Evolutionary conservation across 176 grass and related monocot species (phyloP).

Genomic region (Oryza meridionalis): DNA sequence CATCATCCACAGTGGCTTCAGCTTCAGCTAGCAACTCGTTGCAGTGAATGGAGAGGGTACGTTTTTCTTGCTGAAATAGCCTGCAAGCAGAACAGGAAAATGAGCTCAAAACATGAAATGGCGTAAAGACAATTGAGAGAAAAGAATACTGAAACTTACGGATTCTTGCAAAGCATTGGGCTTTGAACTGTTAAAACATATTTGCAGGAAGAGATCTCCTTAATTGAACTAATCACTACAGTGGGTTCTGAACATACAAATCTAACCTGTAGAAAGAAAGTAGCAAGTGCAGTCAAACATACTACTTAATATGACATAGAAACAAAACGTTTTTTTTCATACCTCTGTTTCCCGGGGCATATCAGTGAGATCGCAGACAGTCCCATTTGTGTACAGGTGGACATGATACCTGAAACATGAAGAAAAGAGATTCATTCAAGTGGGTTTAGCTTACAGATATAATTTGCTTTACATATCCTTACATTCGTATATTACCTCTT

Average conservation of each 20-base stretch:
- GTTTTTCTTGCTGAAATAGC: slow-evolving; percentile 87
- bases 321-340: background rate
- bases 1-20: slow-evolving; percentile 38
- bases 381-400: slow-evolving; percentile 87
- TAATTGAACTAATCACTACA: slow-evolving; percentile 82
- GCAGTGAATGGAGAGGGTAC: slow-evolving; percentile 73
- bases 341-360: slow-evolving; percentile 86
- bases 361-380: slow-evolving; percentile 84
- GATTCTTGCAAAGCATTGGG: slow-evolving; percentile 94
- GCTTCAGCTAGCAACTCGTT: slow-evolving; percentile 54
- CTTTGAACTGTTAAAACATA: slow-evolving; percentile 80
- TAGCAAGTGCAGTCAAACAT: slow-evolving; percentile 1
- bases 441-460: background rate
- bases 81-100: slow-evolving; percentile 34
- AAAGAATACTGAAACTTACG: slow-evolving; percentile 52
- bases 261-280: slow-evolving; percentile 66
- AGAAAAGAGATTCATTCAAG: slow-evolving; percentile 21
- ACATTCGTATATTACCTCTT: slow-evolving; percentile 57
- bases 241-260: slow-evolving; percentile 81
- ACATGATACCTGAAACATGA: slow-evolving; percentile 78
- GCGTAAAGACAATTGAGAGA: background rate
- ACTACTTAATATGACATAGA: background rate
- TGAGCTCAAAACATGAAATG: slow-evolving; percentile 1
- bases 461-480: background rate
- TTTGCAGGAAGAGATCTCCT: slow-evolving; percentile 94